Conservation (phyloP, 2,329 filamentous ascomycete species). For the Lachnellula subtilissima region DNA sequence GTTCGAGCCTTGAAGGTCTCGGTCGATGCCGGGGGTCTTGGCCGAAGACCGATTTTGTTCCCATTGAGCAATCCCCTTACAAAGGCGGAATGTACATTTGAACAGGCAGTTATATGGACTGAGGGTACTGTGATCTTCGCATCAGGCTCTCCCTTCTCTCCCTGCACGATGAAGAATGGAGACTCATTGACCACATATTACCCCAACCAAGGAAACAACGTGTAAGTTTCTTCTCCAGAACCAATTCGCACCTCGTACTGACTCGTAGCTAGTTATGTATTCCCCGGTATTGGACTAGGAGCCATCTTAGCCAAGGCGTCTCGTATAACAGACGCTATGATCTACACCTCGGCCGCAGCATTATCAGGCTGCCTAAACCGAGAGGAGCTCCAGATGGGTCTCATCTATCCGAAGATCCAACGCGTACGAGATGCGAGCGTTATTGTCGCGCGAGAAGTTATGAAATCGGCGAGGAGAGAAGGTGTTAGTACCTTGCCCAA, state of each 20-base stretch:
- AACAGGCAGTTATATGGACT: slow-evolving; percentile 86
- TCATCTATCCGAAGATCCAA: slow-evolving; percentile 87
- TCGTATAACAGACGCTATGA: slow-evolving; percentile 88
- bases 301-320: slow-evolving; percentile 87
- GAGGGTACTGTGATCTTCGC: slow-evolving; percentile 90
- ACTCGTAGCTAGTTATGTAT: slow-evolving; percentile 74
- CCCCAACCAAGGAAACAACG: slow-evolving; percentile 79
- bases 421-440: slow-evolving; percentile 89
- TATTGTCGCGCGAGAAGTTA: slow-evolving; percentile 82
- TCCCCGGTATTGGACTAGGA: slow-evolving; percentile 91
- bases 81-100: slow-evolving; percentile 97
- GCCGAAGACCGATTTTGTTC: slow-evolving; percentile 86
- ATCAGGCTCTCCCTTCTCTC: slow-evolving; percentile 86
- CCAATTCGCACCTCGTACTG: neutral
- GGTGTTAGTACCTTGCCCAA: slow-evolving; percentile 68
- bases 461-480: slow-evolving; percentile 81
- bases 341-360: slow-evolving; percentile 85
- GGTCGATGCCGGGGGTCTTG: slow-evolving; percentile 58
- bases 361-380: slow-evolving; percentile 72
- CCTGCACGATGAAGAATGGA: slow-evolving; percentile 59
- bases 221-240: slow-evolving; percentile 84
- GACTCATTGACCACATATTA: slow-evolving; percentile 62
- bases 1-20: slow-evolving; percentile 65
- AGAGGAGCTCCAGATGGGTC: slow-evolving; percentile 75
- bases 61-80: slow-evolving; percentile 92